phyloP scores from a whole-genome alignment of 768 basidiomycete genomes.

The Vararia minispora region DNA sequence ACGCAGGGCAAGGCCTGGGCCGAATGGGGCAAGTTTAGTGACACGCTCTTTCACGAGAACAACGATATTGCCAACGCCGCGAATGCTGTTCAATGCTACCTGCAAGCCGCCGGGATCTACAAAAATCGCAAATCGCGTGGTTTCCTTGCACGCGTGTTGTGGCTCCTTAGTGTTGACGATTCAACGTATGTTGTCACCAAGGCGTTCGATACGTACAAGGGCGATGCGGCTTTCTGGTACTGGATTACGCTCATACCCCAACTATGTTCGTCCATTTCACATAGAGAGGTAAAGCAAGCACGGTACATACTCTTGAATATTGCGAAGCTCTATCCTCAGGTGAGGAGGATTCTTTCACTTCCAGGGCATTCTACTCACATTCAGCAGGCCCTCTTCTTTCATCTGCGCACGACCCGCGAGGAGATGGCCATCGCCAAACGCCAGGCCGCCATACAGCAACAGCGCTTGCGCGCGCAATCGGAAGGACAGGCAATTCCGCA shows the following conservation, averaged over 20 bases:
- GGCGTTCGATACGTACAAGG: constrained; percentile 91
- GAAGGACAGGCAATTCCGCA: constrained; percentile 11
- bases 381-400: constrained; percentile 85
- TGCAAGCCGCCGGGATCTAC: constrained; percentile 93
- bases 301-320: constrained; percentile 81
- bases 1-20: constrained; percentile 95
- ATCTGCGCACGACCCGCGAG: constrained; percentile 74
- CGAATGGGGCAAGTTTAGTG: constrained; percentile 93
- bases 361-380: neutral
- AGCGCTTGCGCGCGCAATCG: constrained; percentile 21
- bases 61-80: constrained; percentile 66
- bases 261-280: constrained; percentile 77
- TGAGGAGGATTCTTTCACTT: constrained; percentile 14
- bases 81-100: constrained; percentile 92
- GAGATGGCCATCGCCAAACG: constrained; percentile 44
- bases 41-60: constrained; percentile 84
- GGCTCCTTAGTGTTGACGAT: constrained; percentile 93
- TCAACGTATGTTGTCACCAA: constrained; percentile 54
- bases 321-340: constrained; percentile 90
- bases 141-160: constrained; percentile 84
- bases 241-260: constrained; percentile 98
- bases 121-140: constrained; percentile 90
- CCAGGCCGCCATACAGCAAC: constrained; percentile 27
- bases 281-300: constrained; percentile 89
- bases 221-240: constrained; percentile 95